Conservation (phyloP, 1,139 yeast genomes). For the Debaryomycetaceae sp. region DNA sequence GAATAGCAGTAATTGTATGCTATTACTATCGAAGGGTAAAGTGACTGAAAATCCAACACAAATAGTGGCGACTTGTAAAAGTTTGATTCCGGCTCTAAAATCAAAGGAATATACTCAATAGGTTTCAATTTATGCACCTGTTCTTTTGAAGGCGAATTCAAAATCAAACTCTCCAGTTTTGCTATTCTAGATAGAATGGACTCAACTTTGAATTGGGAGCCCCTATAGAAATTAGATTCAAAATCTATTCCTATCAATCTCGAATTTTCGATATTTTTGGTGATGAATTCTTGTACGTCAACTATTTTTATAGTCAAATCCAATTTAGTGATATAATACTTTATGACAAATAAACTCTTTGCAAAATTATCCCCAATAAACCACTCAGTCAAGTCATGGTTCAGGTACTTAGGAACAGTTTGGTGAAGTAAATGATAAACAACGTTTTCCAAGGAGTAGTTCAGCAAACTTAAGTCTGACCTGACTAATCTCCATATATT, state of each 20-base stretch:
- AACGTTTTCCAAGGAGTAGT: slow-evolving; percentile 76
- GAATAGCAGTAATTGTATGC: slow-evolving; percentile 93
- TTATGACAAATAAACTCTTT: slow-evolving; percentile 35
- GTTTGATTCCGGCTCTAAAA: slow-evolving; percentile 86
- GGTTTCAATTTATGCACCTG: slow-evolving; percentile 87
- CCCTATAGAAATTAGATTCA: slow-evolving; percentile 80
- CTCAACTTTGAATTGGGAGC: slow-evolving; percentile 92
- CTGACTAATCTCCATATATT: slow-evolving; percentile 81
- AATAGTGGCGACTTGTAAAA: slow-evolving; percentile 86
- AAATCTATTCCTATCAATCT: slow-evolving; percentile 87
- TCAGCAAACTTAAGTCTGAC: slow-evolving; percentile 57
- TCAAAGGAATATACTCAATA: slow-evolving; percentile 81
- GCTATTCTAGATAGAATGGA: slow-evolving; percentile 72
- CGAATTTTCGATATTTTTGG: slow-evolving; percentile 78
- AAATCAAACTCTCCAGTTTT: slow-evolving; percentile 67
- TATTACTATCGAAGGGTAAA: slow-evolving; percentile 88
- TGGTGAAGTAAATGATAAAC: slow-evolving; percentile 63
- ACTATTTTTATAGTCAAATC: slow-evolving; percentile 48
- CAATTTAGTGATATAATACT: slow-evolving; percentile 52
- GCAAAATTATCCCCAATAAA: slow-evolving; percentile 25
- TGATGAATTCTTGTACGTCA: slow-evolving; percentile 60
- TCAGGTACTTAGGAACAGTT: slow-evolving; percentile 61
- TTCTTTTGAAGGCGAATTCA: slow-evolving; percentile 75
- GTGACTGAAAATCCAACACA: slow-evolving; percentile 88
- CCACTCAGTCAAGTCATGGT: slow-evolving; percentile 52